Percentiles rank a stretch among this genome's conserved stretches.
These are phyloP conservation scores for Adansonia rubrostipa DNA, from an alignment of 441 rosid species.

Conservation along the genomic window DNA sequence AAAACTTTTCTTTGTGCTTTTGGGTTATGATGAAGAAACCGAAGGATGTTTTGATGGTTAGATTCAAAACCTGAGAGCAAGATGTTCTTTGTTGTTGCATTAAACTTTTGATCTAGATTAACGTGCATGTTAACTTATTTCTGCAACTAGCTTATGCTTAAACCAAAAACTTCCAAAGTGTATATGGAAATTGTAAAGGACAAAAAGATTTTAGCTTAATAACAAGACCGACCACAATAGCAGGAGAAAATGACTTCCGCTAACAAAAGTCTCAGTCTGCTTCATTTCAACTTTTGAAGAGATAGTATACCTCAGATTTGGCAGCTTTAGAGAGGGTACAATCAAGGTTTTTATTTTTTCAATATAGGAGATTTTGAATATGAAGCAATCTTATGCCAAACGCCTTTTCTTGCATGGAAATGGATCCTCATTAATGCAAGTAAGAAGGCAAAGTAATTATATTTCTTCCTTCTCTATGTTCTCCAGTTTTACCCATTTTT, in stretches of 20 bases:
- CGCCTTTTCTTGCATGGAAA: neutral
- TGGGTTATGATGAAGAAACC: conserved; percentile 7
- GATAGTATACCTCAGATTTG: neutral
- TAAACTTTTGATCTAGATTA: conserved; percentile 5
- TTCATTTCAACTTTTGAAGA: conserved; percentile 1
- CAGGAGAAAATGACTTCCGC: neutral
- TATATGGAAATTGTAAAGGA: neutral
- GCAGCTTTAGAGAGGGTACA: neutral
- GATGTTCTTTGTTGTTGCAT: neutral
- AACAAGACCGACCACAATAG: neutral
- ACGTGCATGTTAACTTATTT: neutral
- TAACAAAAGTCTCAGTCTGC: neutral
- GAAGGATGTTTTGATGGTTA: neutral
- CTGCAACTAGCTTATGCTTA: neutral
- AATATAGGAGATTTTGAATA: neutral
- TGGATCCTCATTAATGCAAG: neutral
- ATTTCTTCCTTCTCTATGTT: neutral
- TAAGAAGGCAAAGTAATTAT: neutral
- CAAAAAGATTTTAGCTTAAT: neutral
- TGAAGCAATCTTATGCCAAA: neutral
- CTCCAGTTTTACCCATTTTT: neutral
- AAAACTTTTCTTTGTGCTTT: neutral
- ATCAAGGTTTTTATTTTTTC: neutral
- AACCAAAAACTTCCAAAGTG: neutral
- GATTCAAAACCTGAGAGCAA: neutral